Base-by-base conservation (phyloP, 2,329 filamentous ascomycete genomes). In the Polychaeton citri region DNA sequence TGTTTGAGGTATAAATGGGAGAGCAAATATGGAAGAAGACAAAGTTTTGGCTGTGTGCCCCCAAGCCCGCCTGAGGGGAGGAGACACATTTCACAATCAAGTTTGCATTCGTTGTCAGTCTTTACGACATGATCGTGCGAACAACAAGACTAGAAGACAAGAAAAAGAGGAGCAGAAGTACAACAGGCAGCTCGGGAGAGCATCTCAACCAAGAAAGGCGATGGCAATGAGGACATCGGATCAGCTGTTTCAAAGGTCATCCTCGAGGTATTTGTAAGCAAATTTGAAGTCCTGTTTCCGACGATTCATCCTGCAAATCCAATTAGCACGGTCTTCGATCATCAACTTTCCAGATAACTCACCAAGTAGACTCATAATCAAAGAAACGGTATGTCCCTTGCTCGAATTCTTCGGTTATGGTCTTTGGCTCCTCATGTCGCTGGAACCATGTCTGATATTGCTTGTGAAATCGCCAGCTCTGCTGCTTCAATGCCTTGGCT, bases 391-490 rank as follows among this genome's bases (percentile, higher is more conserved):
- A 98, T 17, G 90, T 98, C 43, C 90, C 90, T 63, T 98, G 90
- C 64, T 98, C 90, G 55, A 85, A 96, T 63, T 98, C 90, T 61
- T 98, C 90, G 0, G 90, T 96, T 54, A 98, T 98, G 50, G 79
- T 87, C 69, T 98, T 98, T 13, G 90, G 90, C 65, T 98, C 90
- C 56, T 98, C 90, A 48, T 98, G 90, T 35, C 90, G 74, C 61
- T 98, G 90, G 55, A 98, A 98, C 90, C 90, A 98, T 1, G 90
- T 98, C 61, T 94, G 90, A 57, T 98, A 98, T 60, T 96, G 90
- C 68, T 98, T 98, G 65, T 98, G 90, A 59, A 98, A 98, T 38
- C 90, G 75, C 90, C 90, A 98, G 61, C 87, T 95, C 61, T 98
- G 90, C 47, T 88, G 83, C 64, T 98, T 98, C 35, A 98, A 66